A percentile compares a stretch with the other conserved stretches of the same genome.
These are phyloP conservation scores for Saccharomyces hybrid DNA, from an alignment of 1,139 yeast genomes.

Conservation along the genomic window DNA sequence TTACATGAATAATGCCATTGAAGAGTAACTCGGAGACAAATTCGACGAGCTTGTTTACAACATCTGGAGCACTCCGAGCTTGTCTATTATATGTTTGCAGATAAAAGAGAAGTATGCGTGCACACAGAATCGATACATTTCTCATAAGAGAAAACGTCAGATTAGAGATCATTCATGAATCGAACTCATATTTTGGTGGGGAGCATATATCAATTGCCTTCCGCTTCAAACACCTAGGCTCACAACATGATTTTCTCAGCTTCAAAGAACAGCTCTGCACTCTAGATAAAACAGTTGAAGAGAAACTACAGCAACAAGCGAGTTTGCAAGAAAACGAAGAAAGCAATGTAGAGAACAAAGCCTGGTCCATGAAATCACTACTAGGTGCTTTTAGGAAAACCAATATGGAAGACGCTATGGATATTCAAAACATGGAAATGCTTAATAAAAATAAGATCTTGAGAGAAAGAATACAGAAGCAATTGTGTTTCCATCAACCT, in stretches of 20 bases:
- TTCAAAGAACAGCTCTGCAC: slow-evolving; percentile 12
- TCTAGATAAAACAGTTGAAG: slow-evolving; percentile 13
- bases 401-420: not conserved
- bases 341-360: not conserved
- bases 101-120: slow-evolving; percentile 15
- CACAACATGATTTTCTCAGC: slow-evolving; percentile 13
- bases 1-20: no score
- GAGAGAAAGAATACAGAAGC: slow-evolving; percentile 22
- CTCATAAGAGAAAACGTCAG: slow-evolving; percentile 30
- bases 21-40: not conserved
- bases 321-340: not conserved
- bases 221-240: slow-evolving; percentile 35
- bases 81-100: no score
- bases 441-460: slow-evolving; percentile 23
- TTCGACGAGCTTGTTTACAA: not conserved
- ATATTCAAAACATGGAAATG: not conserved
- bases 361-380: slow-evolving; percentile 15
- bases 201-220: slow-evolving; percentile 35
- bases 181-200: slow-evolving; percentile 35
- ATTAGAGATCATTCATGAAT: slow-evolving; percentile 35
- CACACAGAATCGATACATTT: slow-evolving; percentile 26
- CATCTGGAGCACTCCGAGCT: no score
- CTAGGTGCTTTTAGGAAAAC: slow-evolving; percentile 2
- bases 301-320: slow-evolving; percentile 3
- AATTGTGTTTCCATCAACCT: slow-evolving; percentile 24